Conservation (phyloP, 768 basidiomycete genomes). For the Calocera cornea region DNA sequence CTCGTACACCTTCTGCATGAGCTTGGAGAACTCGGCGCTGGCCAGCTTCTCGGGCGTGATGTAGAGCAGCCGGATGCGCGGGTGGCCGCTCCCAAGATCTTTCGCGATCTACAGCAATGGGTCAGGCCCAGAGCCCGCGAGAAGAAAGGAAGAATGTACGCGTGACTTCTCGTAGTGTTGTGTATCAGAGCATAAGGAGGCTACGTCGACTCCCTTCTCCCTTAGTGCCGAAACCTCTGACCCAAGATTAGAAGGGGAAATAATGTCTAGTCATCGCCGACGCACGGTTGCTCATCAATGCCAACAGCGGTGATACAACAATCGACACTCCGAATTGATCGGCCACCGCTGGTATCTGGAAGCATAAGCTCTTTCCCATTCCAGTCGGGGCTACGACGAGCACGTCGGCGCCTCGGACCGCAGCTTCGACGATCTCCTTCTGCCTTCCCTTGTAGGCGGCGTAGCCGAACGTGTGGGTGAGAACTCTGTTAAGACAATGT, state of each 20-base stretch:
- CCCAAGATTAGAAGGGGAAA: neutral
- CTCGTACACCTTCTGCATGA: slow-evolving; percentile 39
- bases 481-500: neutral
- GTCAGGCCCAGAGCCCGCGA: neutral
- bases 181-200: slow-evolving; percentile 56
- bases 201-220: slow-evolving; percentile 40
- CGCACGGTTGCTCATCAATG: slow-evolving; percentile 72
- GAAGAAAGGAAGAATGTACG: slow-evolving; percentile 25
- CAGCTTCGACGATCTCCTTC: slow-evolving; percentile 58
- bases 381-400: slow-evolving; percentile 76
- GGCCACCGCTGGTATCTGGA: slow-evolving; percentile 67
- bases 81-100: slow-evolving; percentile 48
- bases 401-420: slow-evolving; percentile 52
- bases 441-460: slow-evolving; percentile 61
- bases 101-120: slow-evolving; percentile 36
- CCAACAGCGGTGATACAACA: slow-evolving; percentile 64
- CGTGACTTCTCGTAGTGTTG: slow-evolving; percentile 37
- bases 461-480: slow-evolving; percentile 51
- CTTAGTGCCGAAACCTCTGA: slow-evolving; percentile 53
- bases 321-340: slow-evolving; percentile 38
- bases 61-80: slow-evolving; percentile 52
- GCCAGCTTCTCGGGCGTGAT: slow-evolving; percentile 66
- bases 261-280: neutral
- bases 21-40: slow-evolving; percentile 37
- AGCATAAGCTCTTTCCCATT: slow-evolving; percentile 86